phyloP scores from a whole-genome alignment of 2,329 filamentous ascomycete species.

The Aspergillus sergii region DNA sequence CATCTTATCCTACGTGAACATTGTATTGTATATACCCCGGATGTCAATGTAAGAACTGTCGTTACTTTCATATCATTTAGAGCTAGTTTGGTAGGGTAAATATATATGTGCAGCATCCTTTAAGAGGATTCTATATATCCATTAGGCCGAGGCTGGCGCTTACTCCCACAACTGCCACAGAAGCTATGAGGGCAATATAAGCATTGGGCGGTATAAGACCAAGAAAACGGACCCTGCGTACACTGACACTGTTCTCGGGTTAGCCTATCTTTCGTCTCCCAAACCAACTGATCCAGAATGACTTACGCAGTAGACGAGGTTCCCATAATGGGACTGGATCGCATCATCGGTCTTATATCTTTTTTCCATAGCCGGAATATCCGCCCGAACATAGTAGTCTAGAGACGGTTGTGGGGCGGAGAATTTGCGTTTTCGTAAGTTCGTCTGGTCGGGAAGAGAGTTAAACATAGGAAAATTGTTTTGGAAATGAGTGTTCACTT shows the following conservation, averaged over 20 bases:
- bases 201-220: constrained; percentile 9
- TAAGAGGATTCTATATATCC: constrained; percentile 1
- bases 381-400: neutral
- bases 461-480: neutral
- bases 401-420: neutral
- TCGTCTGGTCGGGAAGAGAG: neutral
- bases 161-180: constrained; percentile 6
- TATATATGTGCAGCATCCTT: neutral
- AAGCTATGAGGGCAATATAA: constrained; percentile 9
- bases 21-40: constrained; percentile 8
- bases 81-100: neutral
- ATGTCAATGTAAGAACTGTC: neutral
- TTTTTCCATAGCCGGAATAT: constrained; percentile 11
- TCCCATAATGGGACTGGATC: neutral
- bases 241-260: constrained; percentile 15
- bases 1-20: neutral
- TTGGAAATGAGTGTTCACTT: neutral
- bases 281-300: neutral
- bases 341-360: constrained; percentile 9
- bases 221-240: constrained; percentile 7
- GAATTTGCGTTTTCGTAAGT: constrained; percentile 20
- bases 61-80: constrained; percentile 2
- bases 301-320: constrained; percentile 7
- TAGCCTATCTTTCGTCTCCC: neutral
- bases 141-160: neutral